phyloP scores from a whole-genome alignment of 129 eudicot genomes.

The Pseudognaphalium luteoalbum region DNA sequence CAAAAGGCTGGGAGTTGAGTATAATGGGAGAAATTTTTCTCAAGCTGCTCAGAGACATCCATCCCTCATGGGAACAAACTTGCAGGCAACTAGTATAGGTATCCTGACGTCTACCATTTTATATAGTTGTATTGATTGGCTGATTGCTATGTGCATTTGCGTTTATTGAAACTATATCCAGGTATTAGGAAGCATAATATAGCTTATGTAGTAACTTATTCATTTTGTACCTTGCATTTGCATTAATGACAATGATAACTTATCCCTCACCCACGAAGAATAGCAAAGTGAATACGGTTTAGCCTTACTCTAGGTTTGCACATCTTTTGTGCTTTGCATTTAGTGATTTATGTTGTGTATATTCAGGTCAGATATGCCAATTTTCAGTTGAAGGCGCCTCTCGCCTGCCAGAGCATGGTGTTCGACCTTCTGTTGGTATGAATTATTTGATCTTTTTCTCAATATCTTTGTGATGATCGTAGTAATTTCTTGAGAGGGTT shows the following conservation, averaged over 20 bases:
- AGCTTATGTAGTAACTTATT: neutral
- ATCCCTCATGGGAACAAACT: conserved; percentile 27
- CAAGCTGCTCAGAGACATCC: conserved; percentile 28
- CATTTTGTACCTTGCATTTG: neutral
- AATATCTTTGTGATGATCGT: neutral
- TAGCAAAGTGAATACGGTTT: conserved; percentile 6
- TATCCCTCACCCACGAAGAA: neutral
- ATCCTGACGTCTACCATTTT: conserved; percentile 16
- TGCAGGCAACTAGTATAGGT: conserved; percentile 35
- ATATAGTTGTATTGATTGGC: conserved; percentile 10
- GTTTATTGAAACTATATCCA: neutral
- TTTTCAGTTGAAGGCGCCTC: conserved; percentile 21
- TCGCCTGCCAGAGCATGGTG: conserved; percentile 23
- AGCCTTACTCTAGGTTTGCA: neutral
- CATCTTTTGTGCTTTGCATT: neutral
- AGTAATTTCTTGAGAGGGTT: conserved; percentile 15
- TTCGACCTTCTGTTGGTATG: conserved; percentile 37
- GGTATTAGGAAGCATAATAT: neutral
- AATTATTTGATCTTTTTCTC: conserved; percentile 11
- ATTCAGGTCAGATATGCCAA: conserved; percentile 32
- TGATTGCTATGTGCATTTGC: conserved; percentile 5
- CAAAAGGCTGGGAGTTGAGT: conserved; percentile 55
- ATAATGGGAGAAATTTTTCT: conserved; percentile 21
- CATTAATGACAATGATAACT: neutral
- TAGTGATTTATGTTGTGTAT: conserved; percentile 13